These are phyloP conservation scores for Cutaneotrichosporon sp. DNA, from an alignment of 1,284 basidiomycete genomes.

Conservation along the genomic window DNA sequence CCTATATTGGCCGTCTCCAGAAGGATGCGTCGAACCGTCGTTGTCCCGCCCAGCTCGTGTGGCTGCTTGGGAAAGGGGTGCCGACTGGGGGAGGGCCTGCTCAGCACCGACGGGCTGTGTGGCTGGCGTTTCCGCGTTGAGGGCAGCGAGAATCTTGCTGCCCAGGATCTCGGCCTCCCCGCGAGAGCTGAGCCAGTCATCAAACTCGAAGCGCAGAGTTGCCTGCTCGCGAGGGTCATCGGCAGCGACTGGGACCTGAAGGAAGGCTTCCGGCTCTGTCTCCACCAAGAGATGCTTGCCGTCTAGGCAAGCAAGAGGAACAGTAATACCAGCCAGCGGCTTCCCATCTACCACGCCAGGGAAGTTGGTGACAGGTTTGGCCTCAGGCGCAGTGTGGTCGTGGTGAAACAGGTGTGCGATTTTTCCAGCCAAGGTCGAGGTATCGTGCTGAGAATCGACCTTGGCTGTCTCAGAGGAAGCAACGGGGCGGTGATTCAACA, in stretches of 20 bases:
- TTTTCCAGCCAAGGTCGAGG: background rate
- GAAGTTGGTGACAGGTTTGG: constrained; percentile 3
- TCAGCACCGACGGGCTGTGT: background rate
- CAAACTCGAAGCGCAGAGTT: constrained; percentile 4
- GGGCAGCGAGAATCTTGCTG: background rate
- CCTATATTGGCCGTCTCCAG: constrained; percentile 1
- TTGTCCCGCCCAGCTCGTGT: background rate
- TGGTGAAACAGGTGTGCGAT: constrained; percentile 4
- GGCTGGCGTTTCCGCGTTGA: background rate
- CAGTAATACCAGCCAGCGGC: constrained; percentile 6
- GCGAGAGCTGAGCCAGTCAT: constrained; percentile 3
- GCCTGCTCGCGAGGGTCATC: background rate
- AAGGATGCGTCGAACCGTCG: constrained; percentile 8
- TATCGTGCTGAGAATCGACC: background rate
- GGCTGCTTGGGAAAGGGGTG: background rate
- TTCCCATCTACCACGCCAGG: constrained; percentile 8
- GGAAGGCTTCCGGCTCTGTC: background rate
- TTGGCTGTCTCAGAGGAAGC: background rate
- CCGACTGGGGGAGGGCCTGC: background rate
- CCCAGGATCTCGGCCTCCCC: constrained; percentile 5
- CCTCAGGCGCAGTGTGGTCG: background rate
- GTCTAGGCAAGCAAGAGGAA: constrained; percentile 6
- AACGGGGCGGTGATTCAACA: background rate
- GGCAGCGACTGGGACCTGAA: background rate
- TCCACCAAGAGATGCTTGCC: background rate